Base-by-base conservation (phyloP, 345 rosid genomes). In the Combretum micranthum region DNA sequence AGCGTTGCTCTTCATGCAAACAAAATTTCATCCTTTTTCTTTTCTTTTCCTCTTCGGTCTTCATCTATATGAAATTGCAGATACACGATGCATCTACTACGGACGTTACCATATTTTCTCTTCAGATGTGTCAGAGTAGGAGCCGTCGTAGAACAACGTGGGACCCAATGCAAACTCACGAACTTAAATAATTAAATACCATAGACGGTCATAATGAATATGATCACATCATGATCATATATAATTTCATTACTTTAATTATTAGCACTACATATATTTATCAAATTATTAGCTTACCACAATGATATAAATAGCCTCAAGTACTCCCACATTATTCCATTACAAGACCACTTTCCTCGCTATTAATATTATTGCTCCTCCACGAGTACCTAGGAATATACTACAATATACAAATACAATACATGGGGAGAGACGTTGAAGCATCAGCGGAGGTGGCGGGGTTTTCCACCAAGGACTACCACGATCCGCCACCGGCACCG, bases 401-500 rank as follows among this genome's bases (percentile, higher is more conserved):
- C 26, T 25, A 25, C 26, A n/a, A n/a, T n/a, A 3, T 32, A 32
- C 8, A 32, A 3, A 2, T 2, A 32, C 8, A 32, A 3, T 32
- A 32, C 39, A 32, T 83, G 95, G 75, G 60, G 0, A 83, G 80
- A 50, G 95, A 81, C 16, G 42, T 61, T 4, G 93, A 85, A 42
- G 79, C 42, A 32, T 32, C 39, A 39, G 53, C 53, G 0, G 80
- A 72, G 62, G 56, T 55, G 0, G 72, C 70, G 2, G 84, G 73
- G 15, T 78, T 72, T 74, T 64, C 78, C 0, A 67, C 60, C 23
- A 86, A 76, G 72, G 95, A 86, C 59, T 89, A 89, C 70, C 68
- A 72, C 0, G 95, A 86, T 56, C 95, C 92, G 3, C 92, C 95
- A 15, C 86, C 88, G 0, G 79, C 85, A 0, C 85, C 97, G 5